Evolutionary conservation across 345 rosid species (phyloP).

Genomic region (Durio zibethinus): DNA sequence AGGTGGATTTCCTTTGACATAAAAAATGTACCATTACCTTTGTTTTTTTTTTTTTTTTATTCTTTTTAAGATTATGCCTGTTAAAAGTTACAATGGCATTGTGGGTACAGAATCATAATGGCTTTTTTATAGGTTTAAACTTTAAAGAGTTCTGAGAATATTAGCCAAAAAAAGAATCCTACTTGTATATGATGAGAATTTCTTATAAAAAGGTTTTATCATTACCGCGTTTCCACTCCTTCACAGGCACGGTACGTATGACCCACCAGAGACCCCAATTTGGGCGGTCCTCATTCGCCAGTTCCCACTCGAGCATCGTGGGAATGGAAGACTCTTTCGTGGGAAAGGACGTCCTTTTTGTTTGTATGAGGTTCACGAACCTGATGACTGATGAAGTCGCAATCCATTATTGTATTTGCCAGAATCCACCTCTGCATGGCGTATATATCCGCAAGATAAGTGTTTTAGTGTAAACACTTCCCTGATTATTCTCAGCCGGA

Average conservation of each 20-base stretch:
- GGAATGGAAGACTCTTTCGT: too few species aligned
- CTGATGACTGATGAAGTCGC: not conserved
- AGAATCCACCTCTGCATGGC: not conserved
- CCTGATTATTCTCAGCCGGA: not conserved
- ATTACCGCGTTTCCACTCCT: not conserved
- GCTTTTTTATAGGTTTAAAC: not conserved
- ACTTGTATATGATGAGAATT: not conserved
- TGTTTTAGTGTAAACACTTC: conserved; percentile 3
- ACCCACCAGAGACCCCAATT: not conserved
- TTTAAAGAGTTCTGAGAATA: not conserved
- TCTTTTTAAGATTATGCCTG: too few species aligned
- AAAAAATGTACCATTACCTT: too few species aligned
- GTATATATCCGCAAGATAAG: not conserved
- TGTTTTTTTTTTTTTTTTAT: too few species aligned
- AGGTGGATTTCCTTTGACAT: too few species aligned
- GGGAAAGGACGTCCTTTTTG: not conserved
- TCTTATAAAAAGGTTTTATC: not conserved
- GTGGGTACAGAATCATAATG: not conserved
- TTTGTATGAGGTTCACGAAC: not conserved
- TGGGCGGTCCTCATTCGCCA: not conserved
- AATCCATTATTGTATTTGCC: not conserved
- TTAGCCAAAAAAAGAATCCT: not conserved
- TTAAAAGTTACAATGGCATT: not conserved
- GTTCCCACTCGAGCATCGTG: not conserved
- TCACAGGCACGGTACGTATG: not conserved